A percentile compares a stretch with the other conserved stretches of the same genome.
Evolutionary conservation across 192 early-diverging fungal genomes (phyloP).

Genomic region (Chytriomyces sp.): DNA sequence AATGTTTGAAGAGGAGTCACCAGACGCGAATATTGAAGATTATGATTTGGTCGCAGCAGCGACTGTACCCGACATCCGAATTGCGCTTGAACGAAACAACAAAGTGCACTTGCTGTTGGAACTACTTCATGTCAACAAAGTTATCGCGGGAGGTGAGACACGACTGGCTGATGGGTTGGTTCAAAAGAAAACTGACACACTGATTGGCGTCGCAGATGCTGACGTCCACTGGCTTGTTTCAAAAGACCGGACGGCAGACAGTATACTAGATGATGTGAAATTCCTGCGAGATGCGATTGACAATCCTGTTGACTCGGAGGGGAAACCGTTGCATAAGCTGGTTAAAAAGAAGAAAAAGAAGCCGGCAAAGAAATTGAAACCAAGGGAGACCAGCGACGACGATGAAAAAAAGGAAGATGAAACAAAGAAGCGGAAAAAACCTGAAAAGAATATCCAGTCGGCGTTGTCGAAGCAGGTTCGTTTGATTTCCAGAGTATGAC

Average conservation of each 20-base stretch:
- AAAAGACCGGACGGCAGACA: slow-evolving; percentile 40
- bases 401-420: slow-evolving; percentile 36
- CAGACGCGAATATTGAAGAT: slow-evolving; percentile 43
- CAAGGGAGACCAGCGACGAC: slow-evolving; percentile 13
- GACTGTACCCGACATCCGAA: slow-evolving; percentile 24
- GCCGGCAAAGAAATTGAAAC: background rate
- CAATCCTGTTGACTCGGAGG: slow-evolving; percentile 24
- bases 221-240: slow-evolving; percentile 39
- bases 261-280: slow-evolving; percentile 40
- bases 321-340: slow-evolving; percentile 18
- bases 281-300: slow-evolving; percentile 42
- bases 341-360: slow-evolving; percentile 26
- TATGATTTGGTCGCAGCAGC: slow-evolving; percentile 45
- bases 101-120: slow-evolving; percentile 51
- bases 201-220: slow-evolving; percentile 20
- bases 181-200: too few species aligned
- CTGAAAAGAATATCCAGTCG: slow-evolving; percentile 12
- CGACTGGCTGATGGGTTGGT: background rate
- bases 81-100: slow-evolving; percentile 40
- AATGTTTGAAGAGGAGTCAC: slow-evolving; percentile 37
- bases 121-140: slow-evolving; percentile 40
- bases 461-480: slow-evolving; percentile 15
- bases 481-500: background rate
- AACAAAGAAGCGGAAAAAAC: slow-evolving; percentile 20
- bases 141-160: slow-evolving; percentile 35